Evolutionary conservation across 768 basidiomycete species (phyloP), one percentile per base, ranked within the genome.

Genomic region (Mycena leptocephala): DNA sequence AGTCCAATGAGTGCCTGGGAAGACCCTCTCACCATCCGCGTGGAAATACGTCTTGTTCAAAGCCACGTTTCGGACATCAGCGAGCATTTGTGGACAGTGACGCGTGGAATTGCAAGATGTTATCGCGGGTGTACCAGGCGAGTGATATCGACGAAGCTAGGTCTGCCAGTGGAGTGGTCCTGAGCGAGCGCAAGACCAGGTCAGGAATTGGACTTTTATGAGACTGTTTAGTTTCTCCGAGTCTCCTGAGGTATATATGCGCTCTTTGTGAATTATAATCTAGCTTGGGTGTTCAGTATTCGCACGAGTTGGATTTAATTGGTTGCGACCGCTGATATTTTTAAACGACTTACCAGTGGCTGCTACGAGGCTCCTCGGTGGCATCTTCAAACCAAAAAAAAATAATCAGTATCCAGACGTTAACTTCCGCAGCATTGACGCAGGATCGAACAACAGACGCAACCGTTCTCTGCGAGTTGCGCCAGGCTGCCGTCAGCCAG

Each of bases 1-100:
- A 30, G 41, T 46, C 74, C 74, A 75, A 75, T 71, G 53, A 22
- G 62, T 46, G 53, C 62, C 61, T 74, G 66, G 62, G 71, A 73
- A 32, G 26, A 32, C 14, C 20, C 26, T 62, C 35, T 58, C 7
- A 56, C 35, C 48, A 35, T 48, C 66, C 76, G 73, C 76, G 76
- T 77, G 76, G 72, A 62, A 67, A 53, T 77, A 74, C 24, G 53
- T 55, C 18, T 53, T 53, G 46, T 20, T 58, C 59, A n/a, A n/a
- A 16, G 24, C 30, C 51, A 41, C 69, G 33, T 9, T 66, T 30
- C 65, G 69, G 70, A 41, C 10, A 76, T 72, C 70, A 67, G 58
- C 56, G 70, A 66, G 37, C 55, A 53, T 20, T 61, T 39, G 35
- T 6, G 9, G 53, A 20, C 30, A n/a, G 28, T 55, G 22, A 9